phyloP scores from a whole-genome alignment of 345 rosid genomes.

The Abelmoschus esculentus region DNA sequence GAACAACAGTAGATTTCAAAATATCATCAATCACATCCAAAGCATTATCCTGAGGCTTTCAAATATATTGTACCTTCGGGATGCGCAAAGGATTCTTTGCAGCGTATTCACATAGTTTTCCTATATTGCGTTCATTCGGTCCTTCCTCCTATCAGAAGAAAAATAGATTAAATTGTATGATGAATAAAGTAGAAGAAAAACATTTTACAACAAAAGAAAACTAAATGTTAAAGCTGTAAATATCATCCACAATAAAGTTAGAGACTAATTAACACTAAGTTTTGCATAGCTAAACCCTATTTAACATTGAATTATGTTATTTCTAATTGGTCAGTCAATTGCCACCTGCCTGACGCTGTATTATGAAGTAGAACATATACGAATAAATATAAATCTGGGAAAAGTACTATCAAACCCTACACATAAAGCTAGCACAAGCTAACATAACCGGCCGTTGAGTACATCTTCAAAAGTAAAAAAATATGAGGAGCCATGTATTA shows the following conservation, averaged over 20 bases:
- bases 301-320: neutral
- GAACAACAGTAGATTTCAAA: neutral
- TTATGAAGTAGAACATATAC: neutral
- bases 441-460: neutral
- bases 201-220: no score
- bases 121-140: slow-evolving; percentile 83
- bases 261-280: neutral
- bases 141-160: slow-evolving; percentile 64
- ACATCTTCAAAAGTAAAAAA: no score
- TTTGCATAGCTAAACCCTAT: neutral
- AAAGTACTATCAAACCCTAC: neutral
- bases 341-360: neutral
- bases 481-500: no score
- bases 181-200: neutral
- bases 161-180: slow-evolving; percentile 8
- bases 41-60: slow-evolving; percentile 8
- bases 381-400: neutral
- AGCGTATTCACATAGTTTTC: slow-evolving; percentile 93
- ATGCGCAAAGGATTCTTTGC: slow-evolving; percentile 83
- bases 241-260: neutral
- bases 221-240: slow-evolving; percentile 4
- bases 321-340: neutral
- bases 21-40: neutral
- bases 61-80: slow-evolving; percentile 62
- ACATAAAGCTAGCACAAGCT: neutral